These are phyloP conservation scores for Firmiana major DNA, from an alignment of 345 rosid species.

Conservation along the genomic window DNA sequence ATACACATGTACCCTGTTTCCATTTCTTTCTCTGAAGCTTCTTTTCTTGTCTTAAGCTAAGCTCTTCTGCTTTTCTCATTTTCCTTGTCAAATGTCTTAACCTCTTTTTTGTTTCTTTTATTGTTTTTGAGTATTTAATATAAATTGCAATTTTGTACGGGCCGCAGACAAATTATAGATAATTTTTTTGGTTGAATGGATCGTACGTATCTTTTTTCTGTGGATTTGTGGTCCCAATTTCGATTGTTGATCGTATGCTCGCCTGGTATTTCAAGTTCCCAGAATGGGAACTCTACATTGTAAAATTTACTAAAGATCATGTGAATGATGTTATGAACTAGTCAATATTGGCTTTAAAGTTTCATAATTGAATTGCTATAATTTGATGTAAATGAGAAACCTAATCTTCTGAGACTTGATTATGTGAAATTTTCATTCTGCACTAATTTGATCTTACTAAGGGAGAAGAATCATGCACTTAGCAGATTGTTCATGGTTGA, in stretches of 20 bases:
- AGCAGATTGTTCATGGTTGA: no score
- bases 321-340: no score
- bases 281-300: no score
- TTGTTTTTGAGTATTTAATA: neutral
- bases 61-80: neutral
- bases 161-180: neutral
- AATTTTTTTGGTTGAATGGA: no score
- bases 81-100: neutral
- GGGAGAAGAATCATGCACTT: no score
- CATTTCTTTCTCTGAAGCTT: constrained; percentile 7
- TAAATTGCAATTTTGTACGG: neutral
- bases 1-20: neutral
- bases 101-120: neutral
- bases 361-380: no score
- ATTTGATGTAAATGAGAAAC: no score
- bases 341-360: no score
- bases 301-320: no score
- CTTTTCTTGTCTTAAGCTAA: constrained; percentile 1
- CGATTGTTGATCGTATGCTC: neutral
- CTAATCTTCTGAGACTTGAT: no score
- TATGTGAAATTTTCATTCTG: no score
- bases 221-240: constrained; percentile 9
- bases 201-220: neutral
- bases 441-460: no score
- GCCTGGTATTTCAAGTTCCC: neutral